phyloP scores from a whole-genome alignment of 228 moss, liverwort and hornwort species.

The Sphagnum magellanicum region DNA sequence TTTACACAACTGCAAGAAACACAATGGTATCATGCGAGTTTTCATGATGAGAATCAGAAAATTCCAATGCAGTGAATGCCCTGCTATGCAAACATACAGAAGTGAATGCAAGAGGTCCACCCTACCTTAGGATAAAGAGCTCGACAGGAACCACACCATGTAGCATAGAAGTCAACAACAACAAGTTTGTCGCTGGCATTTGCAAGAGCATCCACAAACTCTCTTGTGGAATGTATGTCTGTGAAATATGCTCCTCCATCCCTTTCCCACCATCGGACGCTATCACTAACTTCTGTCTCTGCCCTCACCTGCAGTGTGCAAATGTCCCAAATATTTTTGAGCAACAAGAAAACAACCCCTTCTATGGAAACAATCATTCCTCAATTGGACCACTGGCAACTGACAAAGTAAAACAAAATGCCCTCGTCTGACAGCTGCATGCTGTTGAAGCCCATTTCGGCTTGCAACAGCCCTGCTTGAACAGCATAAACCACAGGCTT shows the following conservation, averaged over 20 bases:
- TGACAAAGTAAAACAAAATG: no score
- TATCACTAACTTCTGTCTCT: conserved; percentile 36
- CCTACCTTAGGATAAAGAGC: conserved; percentile 67
- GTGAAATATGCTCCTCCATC: conserved; percentile 65
- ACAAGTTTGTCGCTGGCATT: conserved; percentile 83
- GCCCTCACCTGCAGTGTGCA: conserved; percentile 15
- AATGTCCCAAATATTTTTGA: no score
- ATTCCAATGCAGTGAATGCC: neutral
- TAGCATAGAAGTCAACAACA: conserved; percentile 86
- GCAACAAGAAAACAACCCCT: no score
- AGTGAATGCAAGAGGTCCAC: neutral
- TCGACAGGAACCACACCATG: conserved; percentile 97
- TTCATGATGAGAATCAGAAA: no score
- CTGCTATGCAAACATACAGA: no score
- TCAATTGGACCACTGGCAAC: no score
- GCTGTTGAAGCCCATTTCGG: no score
- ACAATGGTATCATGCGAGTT: neutral
- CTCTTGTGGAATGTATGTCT: conserved; percentile 76
- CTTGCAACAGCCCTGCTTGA: no score
- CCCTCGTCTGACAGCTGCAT: no score
- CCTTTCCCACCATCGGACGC: conserved; percentile 93
- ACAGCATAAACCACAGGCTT: no score
- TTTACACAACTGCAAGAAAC: conserved; percentile 60
- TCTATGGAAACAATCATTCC: no score
- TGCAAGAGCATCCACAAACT: conserved; percentile 74